These are phyloP conservation scores for Aspergillus haitiensis DNA, from an alignment of 495 filamentous ascomycete species.

Conservation along the genomic window DNA sequence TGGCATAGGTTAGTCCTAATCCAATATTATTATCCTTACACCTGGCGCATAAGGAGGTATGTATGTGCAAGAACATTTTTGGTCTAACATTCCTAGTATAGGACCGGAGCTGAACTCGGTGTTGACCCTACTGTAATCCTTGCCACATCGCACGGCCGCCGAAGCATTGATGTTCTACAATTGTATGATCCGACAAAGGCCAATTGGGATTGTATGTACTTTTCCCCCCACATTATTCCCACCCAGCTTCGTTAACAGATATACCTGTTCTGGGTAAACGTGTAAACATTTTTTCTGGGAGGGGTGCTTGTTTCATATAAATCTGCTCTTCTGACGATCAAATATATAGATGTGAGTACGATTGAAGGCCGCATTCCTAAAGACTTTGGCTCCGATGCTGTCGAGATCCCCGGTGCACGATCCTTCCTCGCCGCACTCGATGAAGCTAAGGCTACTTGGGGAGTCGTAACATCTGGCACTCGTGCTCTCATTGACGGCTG, in stretches of 20 bases:
- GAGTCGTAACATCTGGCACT: slow-evolving; percentile 90
- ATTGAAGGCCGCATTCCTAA: slow-evolving; percentile 78
- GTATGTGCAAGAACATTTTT: background rate
- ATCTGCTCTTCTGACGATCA: background rate
- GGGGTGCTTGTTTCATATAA: too few species aligned
- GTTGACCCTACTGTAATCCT: slow-evolving; percentile 80
- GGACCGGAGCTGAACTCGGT: slow-evolving; percentile 78
- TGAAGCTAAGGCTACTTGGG: slow-evolving; percentile 66
- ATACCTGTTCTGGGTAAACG: too few species aligned
- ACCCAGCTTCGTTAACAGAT: too few species aligned
- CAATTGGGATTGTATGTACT: slow-evolving; percentile 81
- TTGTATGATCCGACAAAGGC: slow-evolving; percentile 76
- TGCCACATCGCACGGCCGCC: slow-evolving; percentile 82
- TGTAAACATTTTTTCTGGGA: too few species aligned
- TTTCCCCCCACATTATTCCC: background rate
- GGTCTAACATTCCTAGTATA: slow-evolving; percentile 32
- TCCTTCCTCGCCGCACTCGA: slow-evolving; percentile 59
- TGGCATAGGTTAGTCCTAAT: slow-evolving; percentile 70
- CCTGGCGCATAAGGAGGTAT: background rate
- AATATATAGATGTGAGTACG: slow-evolving; percentile 65
- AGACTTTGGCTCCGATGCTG: slow-evolving; percentile 71
- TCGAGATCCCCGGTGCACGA: slow-evolving; percentile 75
- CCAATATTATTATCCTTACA: background rate
- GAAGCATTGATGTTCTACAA: slow-evolving; percentile 77
- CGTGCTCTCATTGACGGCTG: slow-evolving; percentile 80